Conservation (phyloP, 179 eudicot genomes). For the Pouteria campechiana region DNA sequence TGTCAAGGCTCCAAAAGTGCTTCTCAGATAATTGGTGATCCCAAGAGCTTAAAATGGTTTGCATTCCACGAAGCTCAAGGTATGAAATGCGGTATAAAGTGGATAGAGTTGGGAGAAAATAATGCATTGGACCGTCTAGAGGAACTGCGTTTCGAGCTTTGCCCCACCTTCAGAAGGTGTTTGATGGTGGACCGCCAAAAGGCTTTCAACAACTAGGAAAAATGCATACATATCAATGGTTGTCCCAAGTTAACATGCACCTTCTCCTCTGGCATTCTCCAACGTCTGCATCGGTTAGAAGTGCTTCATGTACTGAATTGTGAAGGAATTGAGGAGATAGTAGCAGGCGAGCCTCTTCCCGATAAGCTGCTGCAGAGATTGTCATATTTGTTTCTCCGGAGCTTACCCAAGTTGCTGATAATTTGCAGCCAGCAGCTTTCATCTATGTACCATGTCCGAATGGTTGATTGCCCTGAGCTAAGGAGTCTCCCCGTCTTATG, state of each 20-base stretch:
- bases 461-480: conserved; percentile 5
- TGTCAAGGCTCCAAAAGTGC: no score
- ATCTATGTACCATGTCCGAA: conserved; percentile 5
- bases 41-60: no score
- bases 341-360: conserved; percentile 1
- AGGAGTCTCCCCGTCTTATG: conserved; percentile 12
- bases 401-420: conserved; percentile 9
- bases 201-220: conserved; percentile 2
- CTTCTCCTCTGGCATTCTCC: conserved; percentile 3
- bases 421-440: conserved; percentile 3
- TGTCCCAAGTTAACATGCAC: conserved; percentile 5
- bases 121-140: no score
- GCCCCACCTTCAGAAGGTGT: no score
- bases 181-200: neutral
- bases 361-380: conserved; percentile 9
- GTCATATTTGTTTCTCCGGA: conserved; percentile 3
- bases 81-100: no score
- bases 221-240: conserved; percentile 5
- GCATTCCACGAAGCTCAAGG: no score
- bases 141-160: no score
- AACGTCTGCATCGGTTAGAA: conserved; percentile 9
- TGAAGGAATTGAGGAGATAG: conserved; percentile 7
- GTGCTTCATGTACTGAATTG: conserved; percentile 10
- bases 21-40: no score
- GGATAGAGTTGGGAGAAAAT: no score